Evolutionary conservation across 768 basidiomycete species (phyloP), one percentile per base, ranked within the genome.

Genomic region (Pulveroboletus frians): DNA sequence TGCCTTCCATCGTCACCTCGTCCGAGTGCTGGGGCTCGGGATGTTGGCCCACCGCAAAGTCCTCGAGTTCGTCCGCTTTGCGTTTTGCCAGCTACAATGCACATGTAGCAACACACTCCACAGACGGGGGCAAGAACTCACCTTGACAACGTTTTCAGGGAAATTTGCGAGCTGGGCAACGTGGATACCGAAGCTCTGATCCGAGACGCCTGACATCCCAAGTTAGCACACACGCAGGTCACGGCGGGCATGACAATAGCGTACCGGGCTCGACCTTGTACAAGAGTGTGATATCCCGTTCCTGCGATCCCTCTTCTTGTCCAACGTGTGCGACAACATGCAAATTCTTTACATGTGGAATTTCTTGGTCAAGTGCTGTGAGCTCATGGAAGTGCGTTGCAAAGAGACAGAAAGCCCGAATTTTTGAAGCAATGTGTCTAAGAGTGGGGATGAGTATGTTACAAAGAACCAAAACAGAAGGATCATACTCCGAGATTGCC

Each of bases 361-460:
- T 73, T 64, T 93, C 80, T 68, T 95, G 87, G 54, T 93, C 87
- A 18, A 99, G 77, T 0, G 88, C 84, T 0, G 96, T 98, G 31
- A 99, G 76, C 64, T 99, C 96, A 68, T 98, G 95, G 70, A 97
- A 99, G 65, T 98, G 95, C 0, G 96, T 96, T 0, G 96, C 95
- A 61, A 99, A 99, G 7, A 98, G 75, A 63, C 93, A 95, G 69
- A 96, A 96, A 2, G 91, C 89, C 55, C 87, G 85, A 31, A 97
- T 94, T 53, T 89, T 75, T 4, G 88, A 89, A 1, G 93, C 94
- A 51, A 99, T 95, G 60, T 96, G 85, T 65, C 94, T 97, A 47
- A 0, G 9, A 11, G 38, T n/a, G n/a, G 20, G 4, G 20, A 45
- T 50, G 9, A 43, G 35, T 4, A 13, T 7, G 1, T 23, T 5